Evolutionary conservation across 208 protist species (phyloP).

Genomic region (Leishmania braziliensis): DNA sequence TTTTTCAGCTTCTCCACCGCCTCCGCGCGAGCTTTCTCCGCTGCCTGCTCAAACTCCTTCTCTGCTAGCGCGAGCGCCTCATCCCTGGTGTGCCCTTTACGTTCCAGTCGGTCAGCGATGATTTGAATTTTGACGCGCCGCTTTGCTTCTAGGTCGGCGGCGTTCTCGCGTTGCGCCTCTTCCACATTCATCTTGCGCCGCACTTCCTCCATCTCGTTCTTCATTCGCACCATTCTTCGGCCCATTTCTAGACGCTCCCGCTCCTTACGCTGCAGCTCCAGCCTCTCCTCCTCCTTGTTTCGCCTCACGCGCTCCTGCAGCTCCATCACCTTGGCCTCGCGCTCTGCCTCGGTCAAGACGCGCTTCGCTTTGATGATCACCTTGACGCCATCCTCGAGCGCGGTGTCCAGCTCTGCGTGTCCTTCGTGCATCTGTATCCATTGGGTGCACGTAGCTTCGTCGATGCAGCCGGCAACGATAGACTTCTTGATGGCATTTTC

Average conservation of each 20-base stretch:
- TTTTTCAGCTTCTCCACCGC: slow-evolving; percentile 27
- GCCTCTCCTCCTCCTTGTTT: slow-evolving; percentile 59
- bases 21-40: slow-evolving; percentile 37
- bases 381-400: slow-evolving; percentile 66
- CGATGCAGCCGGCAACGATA: slow-evolving; percentile 79
- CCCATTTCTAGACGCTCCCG: slow-evolving; percentile 63
- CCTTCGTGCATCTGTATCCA: slow-evolving; percentile 89
- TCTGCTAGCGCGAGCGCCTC: slow-evolving; percentile 53
- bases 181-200: slow-evolving; percentile 52
- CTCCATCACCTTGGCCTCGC: slow-evolving; percentile 70
- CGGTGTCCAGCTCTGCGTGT: slow-evolving; percentile 82
- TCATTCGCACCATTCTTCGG: slow-evolving; percentile 52
- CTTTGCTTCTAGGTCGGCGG: slow-evolving; percentile 53
- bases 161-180: slow-evolving; percentile 54
- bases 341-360: slow-evolving; percentile 73
- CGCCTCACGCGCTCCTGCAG: slow-evolving; percentile 55
- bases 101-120: slow-evolving; percentile 65
- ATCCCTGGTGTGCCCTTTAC: slow-evolving; percentile 50
- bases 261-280: slow-evolving; percentile 59
- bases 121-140: slow-evolving; percentile 70
- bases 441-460: slow-evolving; percentile 75
- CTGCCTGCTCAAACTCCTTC: slow-evolving; percentile 54
- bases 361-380: slow-evolving; percentile 68
- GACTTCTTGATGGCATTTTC: slow-evolving; percentile 91
- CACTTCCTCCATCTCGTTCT: slow-evolving; percentile 55